Evolutionary conservation across 805 yeast species (phyloP).

Genomic region (Candida adriatica): DNA sequence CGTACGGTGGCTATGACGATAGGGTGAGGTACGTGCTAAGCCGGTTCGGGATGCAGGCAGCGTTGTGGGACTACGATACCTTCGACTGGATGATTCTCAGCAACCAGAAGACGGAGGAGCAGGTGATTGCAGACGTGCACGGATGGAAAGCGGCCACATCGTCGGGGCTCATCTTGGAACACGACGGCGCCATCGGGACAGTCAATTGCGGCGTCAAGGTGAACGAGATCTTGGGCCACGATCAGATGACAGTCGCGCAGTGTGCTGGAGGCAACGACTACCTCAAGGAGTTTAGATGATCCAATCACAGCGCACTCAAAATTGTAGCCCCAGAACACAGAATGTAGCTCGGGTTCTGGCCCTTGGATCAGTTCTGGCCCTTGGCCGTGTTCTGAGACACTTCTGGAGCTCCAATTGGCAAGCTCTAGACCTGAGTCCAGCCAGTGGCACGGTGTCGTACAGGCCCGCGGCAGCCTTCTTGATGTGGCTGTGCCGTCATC

Average conservation of each 20-base stretch:
- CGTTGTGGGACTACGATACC: slow-evolving; percentile 87
- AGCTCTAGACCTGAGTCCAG: too few species aligned
- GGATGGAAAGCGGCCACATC: slow-evolving; percentile 38
- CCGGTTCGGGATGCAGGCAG: slow-evolving; percentile 82
- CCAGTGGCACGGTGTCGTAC: too few species aligned
- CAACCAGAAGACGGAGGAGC: slow-evolving; percentile 41
- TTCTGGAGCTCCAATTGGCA: too few species aligned
- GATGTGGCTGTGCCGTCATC: too few species aligned
- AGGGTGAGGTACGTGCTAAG: slow-evolving; percentile 73
- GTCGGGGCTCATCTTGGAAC: slow-evolving; percentile 76
- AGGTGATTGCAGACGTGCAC: slow-evolving; percentile 49
- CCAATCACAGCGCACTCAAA: neutral
- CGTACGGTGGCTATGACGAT: slow-evolving; percentile 91
- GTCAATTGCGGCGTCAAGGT: slow-evolving; percentile 64
- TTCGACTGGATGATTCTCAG: slow-evolving; percentile 79
- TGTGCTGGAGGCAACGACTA: slow-evolving; percentile 27
- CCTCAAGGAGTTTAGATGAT: slow-evolving; percentile 12
- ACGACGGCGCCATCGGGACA: slow-evolving; percentile 65
- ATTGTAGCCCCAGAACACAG: neutral
- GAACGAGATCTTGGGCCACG: slow-evolving; percentile 44
- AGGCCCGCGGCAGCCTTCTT: too few species aligned
- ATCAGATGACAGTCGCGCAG: slow-evolving; percentile 72
- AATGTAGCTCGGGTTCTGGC: too few species aligned
- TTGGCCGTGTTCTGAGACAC: too few species aligned
- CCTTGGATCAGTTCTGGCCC: too few species aligned